Evolutionary conservation across 371 early-diverging fungal species (phyloP), one percentile per base, ranked within the genome.

Genomic region (Cladochytrium tenue): DNA sequence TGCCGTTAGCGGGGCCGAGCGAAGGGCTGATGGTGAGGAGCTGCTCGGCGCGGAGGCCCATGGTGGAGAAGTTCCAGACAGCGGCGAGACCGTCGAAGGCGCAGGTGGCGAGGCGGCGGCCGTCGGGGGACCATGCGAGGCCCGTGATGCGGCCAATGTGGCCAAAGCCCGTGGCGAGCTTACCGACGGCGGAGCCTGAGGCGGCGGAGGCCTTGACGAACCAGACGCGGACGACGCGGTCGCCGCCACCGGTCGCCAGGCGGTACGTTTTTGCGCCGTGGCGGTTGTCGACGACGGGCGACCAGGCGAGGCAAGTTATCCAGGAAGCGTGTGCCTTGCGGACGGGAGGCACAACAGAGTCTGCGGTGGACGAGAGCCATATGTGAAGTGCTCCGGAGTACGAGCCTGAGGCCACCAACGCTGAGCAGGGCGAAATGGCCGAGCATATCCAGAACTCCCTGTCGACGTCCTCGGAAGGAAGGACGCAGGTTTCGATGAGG

Each of bases 221-320:
- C 43, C 43, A 43, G 43, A 43, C 43, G 43, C 43, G 43, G 43
- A 20, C 43, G 43, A 43, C 43, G 43, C 20, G 43, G 43, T 43
- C 43, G 7, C 13, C 20, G 13, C 43, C 43, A 7, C 13, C 43
- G 13, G 43, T 13, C 43, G 43, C 43, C 13, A 43, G 43, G n/a
- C n/a, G n/a, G n/a, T n/a, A n/a, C n/a, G n/a, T n/a, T n/a, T n/a
- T n/a, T n/a, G n/a, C n/a, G n/a, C n/a, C n/a, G n/a, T n/a, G n/a
- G 43, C 43, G 43, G 43, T 43, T 43, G 43, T 43, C 43, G 43
- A 7, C 43, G 43, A 20, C 7, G 20, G 43, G 43, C 43, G 43
- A 7, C 43, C 43, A 43, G 13, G 7, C 43, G 43, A 43, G 7
- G 43, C 43, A 13, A 20, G 43, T 43, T 7, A 43, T 43, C 43